These are phyloP conservation scores for Chalciporus chontae DNA, from an alignment of 768 basidiomycete genomes.

Conservation along the genomic window DNA sequence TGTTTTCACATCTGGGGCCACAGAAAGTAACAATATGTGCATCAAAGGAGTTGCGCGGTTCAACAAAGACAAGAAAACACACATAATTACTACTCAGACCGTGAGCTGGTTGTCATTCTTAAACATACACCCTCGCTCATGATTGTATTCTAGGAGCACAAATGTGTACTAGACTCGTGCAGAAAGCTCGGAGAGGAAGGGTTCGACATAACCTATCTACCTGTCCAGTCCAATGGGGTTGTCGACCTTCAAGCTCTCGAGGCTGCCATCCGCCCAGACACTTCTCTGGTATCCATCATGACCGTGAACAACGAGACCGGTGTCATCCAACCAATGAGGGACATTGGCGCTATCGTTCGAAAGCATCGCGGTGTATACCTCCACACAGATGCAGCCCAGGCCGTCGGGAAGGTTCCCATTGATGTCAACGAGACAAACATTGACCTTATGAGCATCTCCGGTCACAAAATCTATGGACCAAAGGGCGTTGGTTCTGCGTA, in stretches of 20 bases:
- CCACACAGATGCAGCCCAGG: conserved; percentile 98
- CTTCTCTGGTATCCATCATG: conserved; percentile 96
- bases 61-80: conserved; percentile 88
- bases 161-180: conserved; percentile 98
- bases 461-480: conserved; percentile 97
- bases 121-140: background rate
- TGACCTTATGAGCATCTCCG: conserved; percentile 94
- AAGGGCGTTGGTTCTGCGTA: conserved; percentile 96
- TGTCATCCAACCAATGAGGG: conserved; percentile 94
- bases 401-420: conserved; percentile 84
- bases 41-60: conserved; percentile 97
- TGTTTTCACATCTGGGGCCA: conserved; percentile 96
- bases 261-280: conserved; percentile 86
- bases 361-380: conserved; percentile 90
- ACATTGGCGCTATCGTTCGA: conserved; percentile 84
- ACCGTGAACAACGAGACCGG: conserved; percentile 99
- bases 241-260: conserved; percentile 77
- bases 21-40: conserved; percentile 96
- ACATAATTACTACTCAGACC: conserved; percentile 93
- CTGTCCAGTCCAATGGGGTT: conserved; percentile 83
- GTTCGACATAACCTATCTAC: conserved; percentile 97
- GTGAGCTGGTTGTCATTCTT: conserved; percentile 40
- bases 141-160: conserved; percentile 74
- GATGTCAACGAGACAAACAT: conserved; percentile 95
- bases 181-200: conserved; percentile 94